A percentile compares a stretch with the other conserved stretches of the same genome.
These are phyloP conservation scores for Trypanosoma cruzi DNA, from an alignment of 208 protist genomes.

Conservation along the genomic window DNA sequence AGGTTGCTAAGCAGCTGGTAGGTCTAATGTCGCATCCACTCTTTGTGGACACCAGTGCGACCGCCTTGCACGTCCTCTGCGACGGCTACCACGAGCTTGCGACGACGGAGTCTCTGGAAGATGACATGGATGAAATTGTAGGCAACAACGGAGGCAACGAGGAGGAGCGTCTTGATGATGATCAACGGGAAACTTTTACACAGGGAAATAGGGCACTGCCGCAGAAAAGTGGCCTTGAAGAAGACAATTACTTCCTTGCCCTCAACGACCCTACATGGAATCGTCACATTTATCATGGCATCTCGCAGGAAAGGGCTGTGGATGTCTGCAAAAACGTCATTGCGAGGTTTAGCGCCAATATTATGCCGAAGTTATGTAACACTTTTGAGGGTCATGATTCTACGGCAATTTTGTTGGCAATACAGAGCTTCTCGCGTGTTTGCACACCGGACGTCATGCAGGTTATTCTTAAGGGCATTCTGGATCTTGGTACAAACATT, in stretches of 20 bases:
- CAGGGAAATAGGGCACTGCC: conserved; percentile 4
- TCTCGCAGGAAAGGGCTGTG: conserved; percentile 59
- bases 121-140: conserved; percentile 22
- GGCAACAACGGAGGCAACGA: conserved; percentile 23
- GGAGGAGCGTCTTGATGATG: conserved; percentile 32
- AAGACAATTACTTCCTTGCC: conserved; percentile 69
- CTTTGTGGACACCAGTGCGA: conserved; percentile 78
- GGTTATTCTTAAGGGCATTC: conserved; percentile 80
- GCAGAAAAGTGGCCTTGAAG: conserved; percentile 68
- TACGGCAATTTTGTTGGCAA: conserved; percentile 81
- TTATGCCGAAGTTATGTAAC: conserved; percentile 91
- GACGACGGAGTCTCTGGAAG: conserved; percentile 41
- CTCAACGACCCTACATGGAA: conserved; percentile 78
- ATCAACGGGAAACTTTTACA: conserved; percentile 21
- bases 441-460: conserved; percentile 82
- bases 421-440: conserved; percentile 85
- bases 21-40: conserved; percentile 51
- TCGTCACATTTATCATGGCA: conserved; percentile 82
- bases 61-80: conserved; percentile 77
- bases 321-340: conserved; percentile 75
- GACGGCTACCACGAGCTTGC: conserved; percentile 67
- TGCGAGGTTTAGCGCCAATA: conserved; percentile 82
- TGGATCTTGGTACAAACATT: conserved; percentile 74
- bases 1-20: conserved; percentile 82
- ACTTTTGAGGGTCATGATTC: conserved; percentile 75